Evolutionary conservation across 768 basidiomycete species (phyloP), one percentile per base, ranked within the genome.

Genomic region (Roridomyces roridus): DNA sequence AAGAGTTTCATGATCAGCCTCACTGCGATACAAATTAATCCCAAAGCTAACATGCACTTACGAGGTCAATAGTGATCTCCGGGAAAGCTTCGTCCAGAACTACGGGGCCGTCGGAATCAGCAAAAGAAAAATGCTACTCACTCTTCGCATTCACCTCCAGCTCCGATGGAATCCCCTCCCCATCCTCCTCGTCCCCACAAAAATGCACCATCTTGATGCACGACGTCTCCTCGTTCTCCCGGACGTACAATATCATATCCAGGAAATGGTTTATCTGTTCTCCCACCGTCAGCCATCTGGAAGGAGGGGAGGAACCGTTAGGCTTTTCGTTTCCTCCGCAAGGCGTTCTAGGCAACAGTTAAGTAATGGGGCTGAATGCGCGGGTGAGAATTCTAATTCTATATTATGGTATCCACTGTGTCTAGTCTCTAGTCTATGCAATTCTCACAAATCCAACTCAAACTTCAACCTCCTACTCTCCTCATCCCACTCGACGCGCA

Each of bases 101-200:
- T n/a, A 4, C 76, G 62, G 48, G 73, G 72, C 74, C 39, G 26
- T 6, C 23, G 20, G 5, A 31, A 58, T 7, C 21, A 20, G n/a
- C 46, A 14, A 1, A 28, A 51, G 18, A 62, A n/a, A n/a, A n/a
- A n/a, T n/a, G n/a, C n/a, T n/a, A 65, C 75, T 21, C 47, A 85
- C 86, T 85, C 66, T 84, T 88, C 29, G 81, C 77, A 64, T 91
- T 92, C 5, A 88, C 86, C 66, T 87, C 88, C 63, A 92, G 70
- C 64, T 92, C 90, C 0, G 85, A 85, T 0, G 89, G 89, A 23
- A 85, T 74, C 0, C 77, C n/a, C n/a, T n/a, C n/a, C n/a, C n/a
- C n/a, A n/a, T n/a, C 48, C 4, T 26, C 35, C 31, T 81, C 82
- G 21, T 71, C 74, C 23, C 85, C 79, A 53, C 80, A 76, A 63